These are phyloP conservation scores for Xylaria sp. DNA, from an alignment of 2,329 filamentous ascomycete species.

Conservation along the genomic window DNA sequence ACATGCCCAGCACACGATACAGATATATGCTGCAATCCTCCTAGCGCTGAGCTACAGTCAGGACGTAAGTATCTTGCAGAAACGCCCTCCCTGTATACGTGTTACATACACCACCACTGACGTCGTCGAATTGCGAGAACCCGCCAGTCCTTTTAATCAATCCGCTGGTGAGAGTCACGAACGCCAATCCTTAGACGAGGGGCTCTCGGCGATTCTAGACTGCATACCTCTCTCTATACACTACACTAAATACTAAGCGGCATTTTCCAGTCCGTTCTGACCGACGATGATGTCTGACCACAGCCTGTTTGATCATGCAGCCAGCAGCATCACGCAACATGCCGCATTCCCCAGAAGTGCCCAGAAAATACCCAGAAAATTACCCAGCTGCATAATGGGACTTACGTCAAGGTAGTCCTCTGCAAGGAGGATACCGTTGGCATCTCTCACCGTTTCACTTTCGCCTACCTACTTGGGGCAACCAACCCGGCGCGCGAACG, in stretches of 20 bases:
- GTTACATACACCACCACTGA: conserved; percentile 18
- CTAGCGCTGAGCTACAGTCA: conserved; percentile 3
- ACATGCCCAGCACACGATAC: background rate
- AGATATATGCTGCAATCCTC: background rate
- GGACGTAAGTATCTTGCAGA: background rate
- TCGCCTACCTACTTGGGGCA: conserved; percentile 5
- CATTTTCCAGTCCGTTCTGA: conserved; percentile 22
- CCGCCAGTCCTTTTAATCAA: conserved; percentile 23
- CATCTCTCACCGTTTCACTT: conserved; percentile 26
- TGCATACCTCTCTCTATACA: background rate
- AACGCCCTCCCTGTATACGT: background rate
- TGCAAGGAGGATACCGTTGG: conserved; percentile 2
- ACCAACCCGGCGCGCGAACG: conserved; percentile 10
- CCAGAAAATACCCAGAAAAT: background rate
- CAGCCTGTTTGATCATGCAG: conserved; percentile 26
- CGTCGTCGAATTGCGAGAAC: conserved; percentile 17
- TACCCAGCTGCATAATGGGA: conserved; percentile 12
- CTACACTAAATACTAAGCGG: conserved; percentile 6
- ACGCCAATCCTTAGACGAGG: conserved; percentile 16
- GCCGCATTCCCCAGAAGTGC: conserved; percentile 6
- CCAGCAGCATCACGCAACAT: conserved; percentile 19
- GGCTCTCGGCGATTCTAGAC: conserved; percentile 21
- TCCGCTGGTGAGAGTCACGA: conserved; percentile 16
- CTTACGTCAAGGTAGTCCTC: conserved; percentile 20
- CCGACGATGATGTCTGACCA: conserved; percentile 7